These are phyloP conservation scores for Endoconidiophora polonica DNA, from an alignment of 2,329 filamentous ascomycete species.

Conservation along the genomic window DNA sequence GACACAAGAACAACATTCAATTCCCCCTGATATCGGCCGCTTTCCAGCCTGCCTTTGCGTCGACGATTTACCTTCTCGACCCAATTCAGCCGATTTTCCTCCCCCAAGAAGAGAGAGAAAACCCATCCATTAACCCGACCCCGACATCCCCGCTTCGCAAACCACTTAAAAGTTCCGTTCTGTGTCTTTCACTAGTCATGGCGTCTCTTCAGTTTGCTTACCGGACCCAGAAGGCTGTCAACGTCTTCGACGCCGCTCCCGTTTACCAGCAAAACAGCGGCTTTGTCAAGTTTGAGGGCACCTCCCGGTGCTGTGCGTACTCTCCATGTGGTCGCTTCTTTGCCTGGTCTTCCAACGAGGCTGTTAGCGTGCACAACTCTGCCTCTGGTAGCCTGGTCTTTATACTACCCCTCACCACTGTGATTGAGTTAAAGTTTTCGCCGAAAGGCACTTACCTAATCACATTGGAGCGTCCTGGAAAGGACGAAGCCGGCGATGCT, in stretches of 20 bases:
- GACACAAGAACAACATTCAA: neutral
- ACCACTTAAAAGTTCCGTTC: slow-evolving; percentile 20
- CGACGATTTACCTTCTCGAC: neutral
- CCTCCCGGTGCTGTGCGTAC: slow-evolving; percentile 86
- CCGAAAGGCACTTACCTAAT: slow-evolving; percentile 83
- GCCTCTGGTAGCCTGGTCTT: slow-evolving; percentile 58
- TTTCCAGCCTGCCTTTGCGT: slow-evolving; percentile 3
- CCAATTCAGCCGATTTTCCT: neutral
- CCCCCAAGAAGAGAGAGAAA: slow-evolving; percentile 4
- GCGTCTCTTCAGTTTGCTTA: slow-evolving; percentile 91
- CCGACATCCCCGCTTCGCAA: neutral
- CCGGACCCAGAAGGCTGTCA: slow-evolving; percentile 93
- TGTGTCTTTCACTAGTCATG: slow-evolving; percentile 92
- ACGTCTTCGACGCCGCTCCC: slow-evolving; percentile 79
- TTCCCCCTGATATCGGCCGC: neutral
- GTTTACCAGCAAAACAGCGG: slow-evolving; percentile 71
- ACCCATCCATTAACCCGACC: neutral
- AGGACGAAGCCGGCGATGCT: slow-evolving; percentile 49
- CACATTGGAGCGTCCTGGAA: slow-evolving; percentile 86
- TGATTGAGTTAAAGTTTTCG: slow-evolving; percentile 91
- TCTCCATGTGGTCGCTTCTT: slow-evolving; percentile 88
- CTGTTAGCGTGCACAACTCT: slow-evolving; percentile 72
- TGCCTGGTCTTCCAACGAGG: slow-evolving; percentile 80
- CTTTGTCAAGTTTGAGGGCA: slow-evolving; percentile 78
- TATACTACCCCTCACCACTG: slow-evolving; percentile 60